Evolutionary conservation across 371 early-diverging fungal genomes (phyloP).

Genomic region (Apophysomyces elegans): DNA sequence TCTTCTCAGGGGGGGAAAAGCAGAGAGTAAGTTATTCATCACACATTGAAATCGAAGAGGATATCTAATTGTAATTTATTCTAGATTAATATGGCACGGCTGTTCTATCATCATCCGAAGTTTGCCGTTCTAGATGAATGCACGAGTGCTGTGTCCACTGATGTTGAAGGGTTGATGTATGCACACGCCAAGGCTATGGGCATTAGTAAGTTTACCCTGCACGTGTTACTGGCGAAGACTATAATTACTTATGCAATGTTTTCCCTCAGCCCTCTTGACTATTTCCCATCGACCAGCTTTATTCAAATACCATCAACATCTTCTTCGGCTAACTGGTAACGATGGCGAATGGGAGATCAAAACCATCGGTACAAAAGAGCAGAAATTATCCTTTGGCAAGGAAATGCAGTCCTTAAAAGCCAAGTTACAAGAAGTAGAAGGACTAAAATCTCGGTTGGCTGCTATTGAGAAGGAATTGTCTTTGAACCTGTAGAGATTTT

Average conservation of each 20-base stretch:
- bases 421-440: conserved; percentile 76
- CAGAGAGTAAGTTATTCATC: conserved; percentile 65
- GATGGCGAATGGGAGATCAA: conserved; percentile 83
- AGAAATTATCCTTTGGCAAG: conserved; percentile 80
- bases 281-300: conserved; percentile 89
- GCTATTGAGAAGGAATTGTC: conserved; percentile 70
- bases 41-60: neutral
- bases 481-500: conserved; percentile 32
- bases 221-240: neutral
- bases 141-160: conserved; percentile 86
- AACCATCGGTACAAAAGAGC: conserved; percentile 75
- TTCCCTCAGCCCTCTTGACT: conserved; percentile 69
- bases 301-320: conserved; percentile 86
- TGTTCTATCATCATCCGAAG: conserved; percentile 86
- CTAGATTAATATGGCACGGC: conserved; percentile 72
- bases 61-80: neutral
- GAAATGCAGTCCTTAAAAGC: conserved; percentile 78
- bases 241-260: neutral
- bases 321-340: conserved; percentile 71
- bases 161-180: conserved; percentile 92
- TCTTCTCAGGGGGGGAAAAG: conserved; percentile 91
- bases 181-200: conserved; percentile 83
- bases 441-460: conserved; percentile 65
- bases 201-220: conserved; percentile 56
- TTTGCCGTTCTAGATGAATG: conserved; percentile 82